Percentiles rank a stretch among this genome's conserved stretches.
Conservation (phyloP, 371 early-diverging fungal species). For the Funneliformis caledonium region DNA sequence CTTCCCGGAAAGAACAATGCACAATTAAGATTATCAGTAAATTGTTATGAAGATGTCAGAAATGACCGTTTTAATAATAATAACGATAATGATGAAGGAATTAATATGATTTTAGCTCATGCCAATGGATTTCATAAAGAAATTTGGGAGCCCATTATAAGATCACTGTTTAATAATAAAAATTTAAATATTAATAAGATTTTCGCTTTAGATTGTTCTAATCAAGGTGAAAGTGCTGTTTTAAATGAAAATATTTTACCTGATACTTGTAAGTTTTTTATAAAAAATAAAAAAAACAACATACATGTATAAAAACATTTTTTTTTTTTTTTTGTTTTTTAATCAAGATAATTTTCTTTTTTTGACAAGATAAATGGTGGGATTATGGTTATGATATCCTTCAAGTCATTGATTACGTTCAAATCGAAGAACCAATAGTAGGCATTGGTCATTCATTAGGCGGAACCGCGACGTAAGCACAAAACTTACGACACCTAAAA, state of each 20-base stretch:
- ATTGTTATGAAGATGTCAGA: background rate
- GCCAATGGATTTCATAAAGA: conserved; percentile 38
- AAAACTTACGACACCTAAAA: too few species aligned
- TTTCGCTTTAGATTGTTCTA: background rate
- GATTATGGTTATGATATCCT: conserved; percentile 2
- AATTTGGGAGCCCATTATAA: conserved; percentile 35
- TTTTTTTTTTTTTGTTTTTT: too few species aligned
- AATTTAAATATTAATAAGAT: background rate
- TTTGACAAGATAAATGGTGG: conserved; percentile 6
- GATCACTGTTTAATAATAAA: background rate
- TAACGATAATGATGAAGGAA: background rate
- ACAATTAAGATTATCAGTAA: background rate
- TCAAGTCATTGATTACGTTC: background rate
- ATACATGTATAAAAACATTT: too few species aligned
- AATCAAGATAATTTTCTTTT: too few species aligned
- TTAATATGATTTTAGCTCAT: conserved; percentile 21
- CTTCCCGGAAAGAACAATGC: background rate
- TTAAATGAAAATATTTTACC: conserved; percentile 24
- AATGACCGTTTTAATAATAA: background rate
- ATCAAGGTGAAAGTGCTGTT: conserved; percentile 28
- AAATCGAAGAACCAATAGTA: conserved; percentile 22
- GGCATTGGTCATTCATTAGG: conserved; percentile 37
- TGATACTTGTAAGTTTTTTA: background rate
- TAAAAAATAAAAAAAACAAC: background rate
- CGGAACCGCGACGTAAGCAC: conserved; percentile 11